These are phyloP conservation scores for Poterioochromonas sp. DNA, from an alignment of 352 stramenopile genomes.

Conservation along the genomic window DNA sequence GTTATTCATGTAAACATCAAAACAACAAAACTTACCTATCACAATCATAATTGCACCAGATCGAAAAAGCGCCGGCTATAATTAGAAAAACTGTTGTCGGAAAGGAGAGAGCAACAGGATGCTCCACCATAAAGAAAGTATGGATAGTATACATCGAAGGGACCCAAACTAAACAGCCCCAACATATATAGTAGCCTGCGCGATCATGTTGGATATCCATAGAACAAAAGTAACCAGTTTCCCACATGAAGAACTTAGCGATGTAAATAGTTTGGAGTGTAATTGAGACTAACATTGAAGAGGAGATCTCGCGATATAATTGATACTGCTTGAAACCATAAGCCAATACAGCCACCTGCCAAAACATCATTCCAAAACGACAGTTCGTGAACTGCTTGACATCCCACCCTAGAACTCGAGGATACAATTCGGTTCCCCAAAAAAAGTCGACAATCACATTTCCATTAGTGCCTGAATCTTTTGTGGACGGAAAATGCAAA, in stretches of 20 bases:
- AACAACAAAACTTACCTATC: constrained; percentile 52
- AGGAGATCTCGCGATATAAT: constrained; percentile 59
- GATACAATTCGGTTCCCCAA: constrained; percentile 94
- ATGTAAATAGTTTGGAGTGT: constrained; percentile 59
- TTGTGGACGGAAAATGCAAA: constrained; percentile 64
- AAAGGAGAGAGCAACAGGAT: constrained; percentile 43
- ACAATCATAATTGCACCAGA: constrained; percentile 87
- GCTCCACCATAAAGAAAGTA: constrained; percentile 77
- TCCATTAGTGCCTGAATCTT: constrained; percentile 75
- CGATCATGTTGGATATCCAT: constrained; percentile 94
- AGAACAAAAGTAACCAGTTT: constrained; percentile 86
- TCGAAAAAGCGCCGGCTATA: constrained; percentile 62
- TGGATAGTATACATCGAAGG: constrained; percentile 90
- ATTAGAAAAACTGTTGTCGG: constrained; percentile 52
- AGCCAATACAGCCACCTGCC: constrained; percentile 74
- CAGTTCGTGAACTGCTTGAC: constrained; percentile 97
- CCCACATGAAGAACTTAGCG: constrained; percentile 84
- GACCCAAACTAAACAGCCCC: constrained; percentile 82
- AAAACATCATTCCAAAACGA: constrained; percentile 91
- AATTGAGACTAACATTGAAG: constrained; percentile 61
- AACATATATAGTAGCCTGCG: constrained; percentile 87
- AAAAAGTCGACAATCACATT: constrained; percentile 89
- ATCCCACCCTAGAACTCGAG: constrained; percentile 80
- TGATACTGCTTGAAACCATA: constrained; percentile 76
- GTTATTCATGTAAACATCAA: not conserved